Evolutionary conservation across 148 eudicot species (phyloP).

Genomic region (Rhododendron ovatum): DNA sequence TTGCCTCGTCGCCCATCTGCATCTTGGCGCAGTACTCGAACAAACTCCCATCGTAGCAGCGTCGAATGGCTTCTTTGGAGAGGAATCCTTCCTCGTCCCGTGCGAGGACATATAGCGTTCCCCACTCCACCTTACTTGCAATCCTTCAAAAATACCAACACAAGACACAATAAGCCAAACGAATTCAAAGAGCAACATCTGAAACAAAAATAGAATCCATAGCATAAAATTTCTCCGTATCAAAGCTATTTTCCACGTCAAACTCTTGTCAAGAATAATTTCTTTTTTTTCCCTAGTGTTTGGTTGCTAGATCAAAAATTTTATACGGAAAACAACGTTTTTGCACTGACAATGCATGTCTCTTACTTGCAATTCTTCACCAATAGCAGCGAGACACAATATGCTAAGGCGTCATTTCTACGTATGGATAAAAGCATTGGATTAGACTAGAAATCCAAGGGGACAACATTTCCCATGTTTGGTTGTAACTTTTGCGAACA

Average conservation of each 20-base stretch:
- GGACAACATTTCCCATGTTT: neutral
- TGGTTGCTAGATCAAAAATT: neutral
- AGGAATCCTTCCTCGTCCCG: slow-evolving; percentile 60
- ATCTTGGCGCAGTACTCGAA: slow-evolving; percentile 60
- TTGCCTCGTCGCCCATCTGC: slow-evolving; percentile 36
- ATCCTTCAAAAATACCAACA: slow-evolving; percentile 29
- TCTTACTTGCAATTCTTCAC: neutral
- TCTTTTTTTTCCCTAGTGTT: neutral
- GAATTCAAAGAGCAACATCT: neutral
- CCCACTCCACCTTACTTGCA: slow-evolving; percentile 56
- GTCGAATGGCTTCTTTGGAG: slow-evolving; percentile 61
- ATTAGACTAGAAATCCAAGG: neutral
- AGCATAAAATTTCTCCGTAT: neutral
- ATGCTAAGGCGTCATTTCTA: neutral
- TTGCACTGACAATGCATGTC: neutral
- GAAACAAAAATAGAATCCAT: neutral
- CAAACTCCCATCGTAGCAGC: slow-evolving; percentile 66
- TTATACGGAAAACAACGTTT: neutral
- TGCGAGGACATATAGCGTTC: slow-evolving; percentile 46
- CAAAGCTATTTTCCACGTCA: neutral
- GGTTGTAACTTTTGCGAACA: neutral
- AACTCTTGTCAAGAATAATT: neutral
- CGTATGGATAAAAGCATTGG: neutral
- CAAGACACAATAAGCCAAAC: neutral
- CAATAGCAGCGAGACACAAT: neutral